Evolutionary conservation across 2,329 filamentous ascomycete species (phyloP).

Genomic region (Botrytis deweyae): DNA sequence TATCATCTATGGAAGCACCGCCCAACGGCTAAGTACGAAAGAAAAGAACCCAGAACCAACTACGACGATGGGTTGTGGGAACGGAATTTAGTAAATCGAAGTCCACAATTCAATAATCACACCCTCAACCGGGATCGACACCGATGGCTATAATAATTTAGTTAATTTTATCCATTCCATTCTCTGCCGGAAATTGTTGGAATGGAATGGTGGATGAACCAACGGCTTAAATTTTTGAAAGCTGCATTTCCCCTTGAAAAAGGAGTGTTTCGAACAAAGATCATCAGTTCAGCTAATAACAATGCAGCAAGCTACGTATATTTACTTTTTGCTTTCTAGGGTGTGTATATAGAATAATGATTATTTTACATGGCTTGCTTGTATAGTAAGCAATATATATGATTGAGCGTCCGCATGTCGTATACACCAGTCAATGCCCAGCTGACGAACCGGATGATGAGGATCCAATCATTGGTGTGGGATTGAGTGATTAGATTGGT

Average conservation of each 20-base stretch:
- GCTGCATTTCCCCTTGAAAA: conserved; percentile 16
- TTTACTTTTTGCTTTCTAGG: neutral
- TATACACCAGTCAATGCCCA: neutral
- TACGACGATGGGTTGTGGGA: neutral
- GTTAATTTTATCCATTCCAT: neutral
- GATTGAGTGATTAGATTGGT: neutral
- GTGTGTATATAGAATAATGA: neutral
- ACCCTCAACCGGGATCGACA: conserved; percentile 17
- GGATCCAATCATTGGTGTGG: conserved; percentile 4
- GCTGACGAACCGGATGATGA: conserved; percentile 10
- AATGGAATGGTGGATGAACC: neutral
- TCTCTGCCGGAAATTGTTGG: conserved; percentile 6
- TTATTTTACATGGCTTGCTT: neutral
- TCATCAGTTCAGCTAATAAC: neutral
- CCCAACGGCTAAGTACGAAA: conserved; percentile 13
- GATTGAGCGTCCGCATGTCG: conserved; percentile 2
- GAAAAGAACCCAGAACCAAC: conserved; percentile 7
- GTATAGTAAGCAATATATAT: neutral
- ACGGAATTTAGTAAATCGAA: neutral
- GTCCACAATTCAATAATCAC: conserved; percentile 13
- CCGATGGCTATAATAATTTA: conserved; percentile 7
- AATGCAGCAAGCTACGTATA: neutral
- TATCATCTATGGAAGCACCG: conserved; percentile 6
- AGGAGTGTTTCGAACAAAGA: conserved; percentile 12
- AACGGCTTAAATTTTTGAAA: neutral